phyloP scores from a whole-genome alignment of 2,329 filamentous ascomycete species.

The Didymella pomorum region DNA sequence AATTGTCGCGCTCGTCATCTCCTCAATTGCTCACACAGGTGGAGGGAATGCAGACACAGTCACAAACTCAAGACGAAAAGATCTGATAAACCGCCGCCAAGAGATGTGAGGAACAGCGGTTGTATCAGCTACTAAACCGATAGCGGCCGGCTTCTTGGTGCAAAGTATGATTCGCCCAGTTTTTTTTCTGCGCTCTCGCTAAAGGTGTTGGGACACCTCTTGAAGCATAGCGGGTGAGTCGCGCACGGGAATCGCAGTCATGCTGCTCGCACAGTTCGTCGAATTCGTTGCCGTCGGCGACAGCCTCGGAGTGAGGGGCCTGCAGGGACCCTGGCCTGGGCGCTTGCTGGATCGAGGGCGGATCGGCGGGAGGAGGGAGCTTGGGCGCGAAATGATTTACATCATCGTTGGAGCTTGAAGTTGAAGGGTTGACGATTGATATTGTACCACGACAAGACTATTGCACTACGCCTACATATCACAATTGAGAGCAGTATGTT shows the following conservation, averaged over 20 bases:
- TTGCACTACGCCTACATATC: neutral
- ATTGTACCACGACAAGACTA: constrained; percentile 8
- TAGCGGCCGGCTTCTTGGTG: constrained; percentile 21
- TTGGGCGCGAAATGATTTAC: constrained; percentile 23
- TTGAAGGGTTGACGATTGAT: neutral
- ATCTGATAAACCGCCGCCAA: constrained; percentile 21
- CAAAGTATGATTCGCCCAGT: constrained; percentile 24
- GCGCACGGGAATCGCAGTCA: constrained; percentile 8
- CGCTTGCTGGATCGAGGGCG: constrained; percentile 11
- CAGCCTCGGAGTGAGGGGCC: constrained; percentile 7
- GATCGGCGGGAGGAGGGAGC: constrained; percentile 28
- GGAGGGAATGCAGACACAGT: constrained; percentile 1
- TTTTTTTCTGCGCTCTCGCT: constrained; percentile 6
- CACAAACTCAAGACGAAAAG: constrained; percentile 15
- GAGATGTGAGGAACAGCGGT: constrained; percentile 15
- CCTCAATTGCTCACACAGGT: neutral
- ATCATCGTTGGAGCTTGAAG: constrained; percentile 19
- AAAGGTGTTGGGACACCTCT: constrained; percentile 10
- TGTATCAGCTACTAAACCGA: constrained; percentile 32
- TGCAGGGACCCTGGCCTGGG: neutral
- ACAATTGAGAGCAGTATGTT: constrained; percentile 28
- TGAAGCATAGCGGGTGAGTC: constrained; percentile 7
- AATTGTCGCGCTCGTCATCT: constrained; percentile 35
- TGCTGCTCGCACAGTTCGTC: constrained; percentile 7
- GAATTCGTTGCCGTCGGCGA: neutral